phyloP scores from a whole-genome alignment of 2,329 filamentous ascomycete species.

The Hymenoscyphus albidus region DNA sequence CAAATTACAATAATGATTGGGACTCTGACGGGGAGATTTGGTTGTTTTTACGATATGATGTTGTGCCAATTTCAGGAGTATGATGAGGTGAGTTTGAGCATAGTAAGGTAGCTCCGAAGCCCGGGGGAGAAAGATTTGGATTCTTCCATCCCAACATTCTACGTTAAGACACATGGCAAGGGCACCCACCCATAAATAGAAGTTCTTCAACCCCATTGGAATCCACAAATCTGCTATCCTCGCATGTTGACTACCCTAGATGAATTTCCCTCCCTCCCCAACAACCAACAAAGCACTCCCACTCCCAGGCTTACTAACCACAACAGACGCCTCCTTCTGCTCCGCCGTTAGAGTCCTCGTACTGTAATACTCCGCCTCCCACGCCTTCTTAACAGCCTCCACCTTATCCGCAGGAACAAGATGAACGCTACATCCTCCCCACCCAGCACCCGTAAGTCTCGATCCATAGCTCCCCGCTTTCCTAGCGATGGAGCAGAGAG shows the following conservation, averaged over 20 bases:
- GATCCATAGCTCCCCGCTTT: constrained; percentile 79
- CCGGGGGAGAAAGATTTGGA: too few relatives aligned
- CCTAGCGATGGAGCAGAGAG: constrained; percentile 76
- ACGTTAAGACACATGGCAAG: too few relatives aligned
- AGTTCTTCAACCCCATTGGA: too few relatives aligned
- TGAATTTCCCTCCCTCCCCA: constrained; percentile 16
- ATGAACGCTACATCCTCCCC: constrained; percentile 96
- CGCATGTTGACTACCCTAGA: constrained; percentile 3
- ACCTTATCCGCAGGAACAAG: constrained; percentile 82
- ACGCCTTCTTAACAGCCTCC: constrained; percentile 68
- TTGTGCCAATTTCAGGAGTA: too few relatives aligned
- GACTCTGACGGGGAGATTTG: too few relatives aligned
- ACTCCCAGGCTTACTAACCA: constrained; percentile 82
- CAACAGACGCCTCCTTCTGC: constrained; percentile 73
- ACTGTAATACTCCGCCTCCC: constrained; percentile 78
- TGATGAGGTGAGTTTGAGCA: too few relatives aligned
- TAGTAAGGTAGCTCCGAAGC: too few relatives aligned
- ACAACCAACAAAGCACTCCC: constrained; percentile 57
- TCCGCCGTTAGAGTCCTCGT: constrained; percentile 63
- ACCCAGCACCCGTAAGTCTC: constrained; percentile 86
- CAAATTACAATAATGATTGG: too few relatives aligned
- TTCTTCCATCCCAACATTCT: too few relatives aligned
- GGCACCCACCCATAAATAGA: too few relatives aligned
- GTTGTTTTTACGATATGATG: too few relatives aligned
- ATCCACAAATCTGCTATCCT: neutral